A percentile compares a stretch with the other conserved stretches of the same genome.
Evolutionary conservation across 176 grass and related monocot genomes (phyloP).

Genomic region (Carex pumila): DNA sequence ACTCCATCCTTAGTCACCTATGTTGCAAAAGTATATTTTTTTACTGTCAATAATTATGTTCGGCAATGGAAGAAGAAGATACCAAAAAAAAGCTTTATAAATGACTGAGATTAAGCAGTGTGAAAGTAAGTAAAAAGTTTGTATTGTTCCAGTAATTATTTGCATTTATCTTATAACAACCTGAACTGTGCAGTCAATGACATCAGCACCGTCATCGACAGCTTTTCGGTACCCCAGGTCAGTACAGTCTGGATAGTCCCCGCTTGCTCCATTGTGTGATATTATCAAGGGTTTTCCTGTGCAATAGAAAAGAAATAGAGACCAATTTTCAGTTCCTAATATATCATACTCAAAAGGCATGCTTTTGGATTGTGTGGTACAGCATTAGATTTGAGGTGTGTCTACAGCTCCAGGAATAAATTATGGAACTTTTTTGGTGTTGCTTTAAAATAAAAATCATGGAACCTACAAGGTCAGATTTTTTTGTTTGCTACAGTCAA

Average conservation of each 20-base stretch:
- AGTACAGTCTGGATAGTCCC: conserved; percentile 74
- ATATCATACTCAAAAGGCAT: not conserved
- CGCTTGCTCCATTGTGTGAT: conserved; percentile 77
- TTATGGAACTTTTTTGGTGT: conserved; percentile 2
- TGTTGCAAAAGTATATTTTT: not conserved
- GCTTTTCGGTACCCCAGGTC: conserved; percentile 61
- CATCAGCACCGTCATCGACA: conserved; percentile 56
- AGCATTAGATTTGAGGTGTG: not conserved
- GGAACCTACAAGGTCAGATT: not conserved
- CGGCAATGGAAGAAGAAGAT: not conserved
- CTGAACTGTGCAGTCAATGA: conserved; percentile 87
- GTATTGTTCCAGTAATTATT: not conserved
- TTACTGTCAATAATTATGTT: not conserved
- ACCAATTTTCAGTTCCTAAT: not conserved
- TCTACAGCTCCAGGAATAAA: not conserved
- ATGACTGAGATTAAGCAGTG: not conserved
- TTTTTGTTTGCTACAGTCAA: not conserved
- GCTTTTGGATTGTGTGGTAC: not conserved
- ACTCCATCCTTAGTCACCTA: conserved; percentile 55
- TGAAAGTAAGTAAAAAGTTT: not conserved
- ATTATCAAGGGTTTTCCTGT: conserved; percentile 61
- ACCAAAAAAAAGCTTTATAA: not conserved
- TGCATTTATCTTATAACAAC: conserved; percentile 21
- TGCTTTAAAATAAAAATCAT: not conserved
- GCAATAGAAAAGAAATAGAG: not conserved